These are phyloP conservation scores for Hortiboletus flavorubellus DNA, from an alignment of 768 basidiomycete genomes.

Conservation along the genomic window DNA sequence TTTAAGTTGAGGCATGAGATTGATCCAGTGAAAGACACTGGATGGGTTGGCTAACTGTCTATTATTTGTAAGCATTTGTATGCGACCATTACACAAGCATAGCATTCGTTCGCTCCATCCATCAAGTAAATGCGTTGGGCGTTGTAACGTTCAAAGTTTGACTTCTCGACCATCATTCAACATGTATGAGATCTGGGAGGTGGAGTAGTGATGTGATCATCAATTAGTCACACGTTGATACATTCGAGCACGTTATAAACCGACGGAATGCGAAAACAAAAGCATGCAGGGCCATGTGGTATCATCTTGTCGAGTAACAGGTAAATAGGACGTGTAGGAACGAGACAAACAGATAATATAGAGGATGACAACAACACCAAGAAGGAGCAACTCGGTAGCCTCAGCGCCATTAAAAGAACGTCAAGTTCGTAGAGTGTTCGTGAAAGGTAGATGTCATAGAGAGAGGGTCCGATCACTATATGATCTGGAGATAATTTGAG, in stretches of 20 bases:
- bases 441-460: constrained; percentile 14
- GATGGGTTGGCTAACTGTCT: too few species aligned
- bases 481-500: constrained; percentile 81
- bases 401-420: constrained; percentile 30
- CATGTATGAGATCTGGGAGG: too few species aligned
- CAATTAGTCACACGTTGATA: constrained; percentile 6
- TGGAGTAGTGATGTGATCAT: too few species aligned
- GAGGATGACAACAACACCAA: constrained; percentile 25
- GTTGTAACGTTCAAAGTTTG: too few species aligned
- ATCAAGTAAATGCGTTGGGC: too few species aligned
- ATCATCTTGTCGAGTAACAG: constrained; percentile 28
- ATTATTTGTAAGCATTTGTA: too few species aligned
- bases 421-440: constrained; percentile 33
- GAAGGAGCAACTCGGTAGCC: constrained; percentile 12
- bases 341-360: constrained; percentile 31
- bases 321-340: constrained; percentile 26
- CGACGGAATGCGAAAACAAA: constrained; percentile 7
- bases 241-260: not conserved
- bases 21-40: too few species aligned
- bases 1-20: too few species aligned
- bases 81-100: too few species aligned
- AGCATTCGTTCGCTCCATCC: too few species aligned
- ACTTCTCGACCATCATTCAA: too few species aligned
- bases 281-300: constrained; percentile 27
- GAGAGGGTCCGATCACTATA: constrained; percentile 41